A percentile compares a stretch with the other conserved stretches of the same genome.
Evolutionary conservation across 176 grass and related monocot genomes (phyloP).

Genomic region (Ensete ventricosum): DNA sequence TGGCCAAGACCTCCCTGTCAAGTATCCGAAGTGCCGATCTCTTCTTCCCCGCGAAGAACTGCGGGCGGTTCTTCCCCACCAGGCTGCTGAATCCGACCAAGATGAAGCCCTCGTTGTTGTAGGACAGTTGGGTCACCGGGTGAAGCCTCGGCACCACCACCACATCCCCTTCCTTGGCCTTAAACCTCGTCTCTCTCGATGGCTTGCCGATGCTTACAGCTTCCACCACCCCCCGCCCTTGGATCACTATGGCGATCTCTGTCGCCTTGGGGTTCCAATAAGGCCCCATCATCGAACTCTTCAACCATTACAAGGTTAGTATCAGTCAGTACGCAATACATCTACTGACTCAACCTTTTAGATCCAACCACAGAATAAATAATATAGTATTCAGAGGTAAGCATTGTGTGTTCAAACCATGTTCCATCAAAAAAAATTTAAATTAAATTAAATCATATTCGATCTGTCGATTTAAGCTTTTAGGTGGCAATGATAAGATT

Average conservation of each 20-base stretch:
- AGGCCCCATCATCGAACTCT: slow-evolving; percentile 4
- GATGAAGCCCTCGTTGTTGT: neutral
- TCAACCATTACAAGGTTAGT: neutral
- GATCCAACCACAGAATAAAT: too few species aligned
- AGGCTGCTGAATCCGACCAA: neutral
- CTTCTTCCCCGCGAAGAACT: neutral
- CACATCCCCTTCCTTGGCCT: neutral
- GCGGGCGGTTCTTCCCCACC: neutral
- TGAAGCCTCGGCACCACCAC: neutral
- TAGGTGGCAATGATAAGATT: too few species aligned
- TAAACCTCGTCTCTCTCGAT: neutral
- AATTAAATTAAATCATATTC: too few species aligned
- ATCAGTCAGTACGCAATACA: too few species aligned
- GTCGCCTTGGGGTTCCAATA: neutral
- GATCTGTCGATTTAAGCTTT: too few species aligned
- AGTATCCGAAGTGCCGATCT: neutral
- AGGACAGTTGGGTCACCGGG: neutral
- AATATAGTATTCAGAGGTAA: too few species aligned
- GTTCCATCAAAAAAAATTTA: too few species aligned
- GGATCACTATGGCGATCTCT: neutral
- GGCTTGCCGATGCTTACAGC: neutral
- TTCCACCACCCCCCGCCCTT: neutral
- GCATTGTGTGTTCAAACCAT: too few species aligned
- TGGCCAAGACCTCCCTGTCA: neutral
- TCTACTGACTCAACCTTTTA: too few species aligned